Evolutionary conservation across 306 rosid species (phyloP), one percentile per base, ranked within the genome.

Genomic region (Prunus dulcis): DNA sequence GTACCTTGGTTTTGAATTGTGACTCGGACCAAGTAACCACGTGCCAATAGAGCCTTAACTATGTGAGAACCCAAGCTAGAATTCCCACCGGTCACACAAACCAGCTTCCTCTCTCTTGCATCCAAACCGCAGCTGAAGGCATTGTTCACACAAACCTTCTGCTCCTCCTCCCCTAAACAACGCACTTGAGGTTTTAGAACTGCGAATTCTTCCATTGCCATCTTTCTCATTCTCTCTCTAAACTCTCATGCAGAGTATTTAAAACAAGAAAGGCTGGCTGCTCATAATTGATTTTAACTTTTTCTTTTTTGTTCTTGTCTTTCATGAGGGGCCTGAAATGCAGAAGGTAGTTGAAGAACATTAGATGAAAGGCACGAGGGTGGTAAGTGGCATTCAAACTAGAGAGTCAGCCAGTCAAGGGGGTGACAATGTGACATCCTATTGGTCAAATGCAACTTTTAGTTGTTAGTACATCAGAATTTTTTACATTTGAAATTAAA

Each of bases 51-150:
- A 19, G 64, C 75, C 19, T 3, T 71, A 6, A n/a, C 64, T 52
- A 52, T 52, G 19, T 52, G 64, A 71, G 64, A 71, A 52, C 75
- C 75, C 63, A 71, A 10, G 52, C 13, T 22, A 32, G 75, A 71
- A 20, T 71, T 71, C 52, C 75, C 75, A 71, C 75, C 55, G 51
- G 75, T 71, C 20, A 71, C 75, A 71, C 75, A 71, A 13, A 55
- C 65, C 34, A 71, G 65, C 20, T 38, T 71, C 64, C 45, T 34
- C 28, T 71, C 64, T 71, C 65, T 30, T 55, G 34, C 63, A 55
- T 55, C 75, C 32, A 5, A 71, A 22, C 65, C 38, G 75, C 75
- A 55, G 27, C 75, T 32, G 64, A 71, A 71, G 3, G 50, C 34
- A 55, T 71, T 12, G 64, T 71, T 55, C 4, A 13, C 65, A 20